A percentile compares a stretch with the other conserved stretches of the same genome.
Evolutionary conservation across 2,329 filamentous ascomycete species (phyloP).

Genomic region (Exophiala aquamarina): DNA sequence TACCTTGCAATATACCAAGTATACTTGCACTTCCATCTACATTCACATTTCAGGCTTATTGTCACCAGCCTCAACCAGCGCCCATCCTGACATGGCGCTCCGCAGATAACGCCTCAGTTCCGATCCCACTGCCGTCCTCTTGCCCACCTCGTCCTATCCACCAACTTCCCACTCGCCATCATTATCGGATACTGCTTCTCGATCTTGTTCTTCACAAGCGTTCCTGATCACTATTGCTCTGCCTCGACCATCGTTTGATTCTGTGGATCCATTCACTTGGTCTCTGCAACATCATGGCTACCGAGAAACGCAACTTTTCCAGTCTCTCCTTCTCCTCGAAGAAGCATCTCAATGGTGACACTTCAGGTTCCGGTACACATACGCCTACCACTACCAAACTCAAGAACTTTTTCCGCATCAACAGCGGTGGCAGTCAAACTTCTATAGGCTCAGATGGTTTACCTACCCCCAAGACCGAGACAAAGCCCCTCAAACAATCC

Average conservation of each 20-base stretch:
- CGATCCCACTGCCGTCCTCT: constrained; percentile 11
- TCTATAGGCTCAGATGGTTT: constrained; percentile 42
- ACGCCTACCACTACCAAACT: constrained; percentile 58
- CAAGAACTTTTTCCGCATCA: constrained; percentile 70
- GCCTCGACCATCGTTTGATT: constrained; percentile 3
- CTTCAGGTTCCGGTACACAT: constrained; percentile 46
- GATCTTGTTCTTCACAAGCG: too few relatives aligned
- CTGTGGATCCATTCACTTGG: constrained; percentile 31
- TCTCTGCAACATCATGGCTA: constrained; percentile 37
- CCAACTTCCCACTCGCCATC: constrained; percentile 1
- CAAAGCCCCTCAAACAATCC: constrained; percentile 73
- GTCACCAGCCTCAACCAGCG: constrained; percentile 1
- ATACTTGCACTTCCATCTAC: neutral
- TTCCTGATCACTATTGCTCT: too few relatives aligned
- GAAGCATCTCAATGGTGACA: constrained; percentile 41
- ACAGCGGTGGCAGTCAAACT: constrained; percentile 51
- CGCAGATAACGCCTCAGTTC: constrained; percentile 17
- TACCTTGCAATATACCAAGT: neutral
- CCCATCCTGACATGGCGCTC: constrained; percentile 23
- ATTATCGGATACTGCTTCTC: constrained; percentile 1
- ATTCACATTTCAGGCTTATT: neutral
- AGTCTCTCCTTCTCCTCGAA: constrained; percentile 45
- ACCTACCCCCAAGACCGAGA: constrained; percentile 55
- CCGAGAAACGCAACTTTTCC: constrained; percentile 49
- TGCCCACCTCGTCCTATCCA: constrained; percentile 1